A percentile compares a stretch with the other conserved stretches of the same genome.
phyloP scores from a whole-genome alignment of 805 yeast genomes.

The Candida boleticola region DNA sequence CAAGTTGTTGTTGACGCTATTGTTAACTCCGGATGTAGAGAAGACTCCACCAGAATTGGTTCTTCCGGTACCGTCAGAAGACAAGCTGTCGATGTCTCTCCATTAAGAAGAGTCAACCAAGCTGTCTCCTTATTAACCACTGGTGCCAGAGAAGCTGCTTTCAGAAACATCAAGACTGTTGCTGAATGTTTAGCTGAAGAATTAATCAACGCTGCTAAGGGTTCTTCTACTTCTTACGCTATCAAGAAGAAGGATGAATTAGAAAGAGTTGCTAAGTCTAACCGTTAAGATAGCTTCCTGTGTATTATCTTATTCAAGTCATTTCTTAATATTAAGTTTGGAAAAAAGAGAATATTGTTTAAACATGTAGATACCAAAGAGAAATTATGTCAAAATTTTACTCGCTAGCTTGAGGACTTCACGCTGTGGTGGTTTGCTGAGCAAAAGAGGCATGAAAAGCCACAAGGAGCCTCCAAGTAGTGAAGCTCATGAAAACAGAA shows the following conservation, averaged over 20 bases:
- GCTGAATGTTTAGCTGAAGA: slow-evolving; percentile 99
- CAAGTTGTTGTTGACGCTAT: slow-evolving; percentile 99
- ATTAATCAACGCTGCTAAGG: slow-evolving; percentile 99
- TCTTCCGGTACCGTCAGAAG: slow-evolving; percentile 99
- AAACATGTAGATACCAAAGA: no score
- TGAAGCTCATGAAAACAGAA: no score
- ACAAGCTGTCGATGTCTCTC: slow-evolving; percentile 99
- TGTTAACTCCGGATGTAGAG: slow-evolving; percentile 99
- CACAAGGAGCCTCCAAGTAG: no score
- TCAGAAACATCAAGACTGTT: slow-evolving; percentile 99
- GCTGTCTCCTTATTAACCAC: slow-evolving; percentile 96
- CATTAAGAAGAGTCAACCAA: slow-evolving; percentile 99
- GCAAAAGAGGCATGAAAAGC: no score
- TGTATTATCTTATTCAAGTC: slow-evolving; percentile 22
- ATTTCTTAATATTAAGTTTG: slow-evolving; percentile 14
- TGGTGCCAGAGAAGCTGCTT: slow-evolving; percentile 99
- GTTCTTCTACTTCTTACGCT: slow-evolving; percentile 99
- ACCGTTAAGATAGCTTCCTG: slow-evolving; percentile 75
- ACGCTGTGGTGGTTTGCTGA: no score
- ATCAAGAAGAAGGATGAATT: slow-evolving; percentile 99
- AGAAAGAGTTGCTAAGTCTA: slow-evolving; percentile 99
- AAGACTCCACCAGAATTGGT: slow-evolving; percentile 99
- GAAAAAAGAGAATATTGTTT: no score
- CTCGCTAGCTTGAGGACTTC: no score
- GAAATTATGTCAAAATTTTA: no score